Evolutionary conservation across 331 rosid genomes (phyloP).

Genomic region (Malus hybrid): DNA sequence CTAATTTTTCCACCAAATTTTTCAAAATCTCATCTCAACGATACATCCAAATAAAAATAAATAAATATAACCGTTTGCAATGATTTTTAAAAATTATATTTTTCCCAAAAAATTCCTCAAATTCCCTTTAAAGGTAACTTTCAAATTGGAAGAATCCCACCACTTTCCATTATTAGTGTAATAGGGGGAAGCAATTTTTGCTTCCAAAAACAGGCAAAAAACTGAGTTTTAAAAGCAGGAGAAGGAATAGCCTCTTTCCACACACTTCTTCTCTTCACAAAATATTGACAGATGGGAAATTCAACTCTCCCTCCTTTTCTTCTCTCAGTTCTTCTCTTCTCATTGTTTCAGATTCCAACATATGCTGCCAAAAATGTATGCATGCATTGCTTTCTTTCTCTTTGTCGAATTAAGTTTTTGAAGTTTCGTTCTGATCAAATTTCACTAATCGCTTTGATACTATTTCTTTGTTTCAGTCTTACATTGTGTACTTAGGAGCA

Average conservation of each 20-base stretch:
- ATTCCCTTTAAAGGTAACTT: neutral
- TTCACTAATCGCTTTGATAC: neutral
- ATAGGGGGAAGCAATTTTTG: neutral
- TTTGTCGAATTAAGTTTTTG: neutral
- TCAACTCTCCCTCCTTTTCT: slow-evolving; percentile 9
- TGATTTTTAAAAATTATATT: neutral
- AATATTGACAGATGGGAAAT: slow-evolving; percentile 2
- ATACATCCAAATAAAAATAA: neutral
- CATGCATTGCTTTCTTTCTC: neutral
- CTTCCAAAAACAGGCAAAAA: slow-evolving; percentile 1
- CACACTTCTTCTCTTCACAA: neutral
- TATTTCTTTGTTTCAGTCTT: slow-evolving; percentile 26
- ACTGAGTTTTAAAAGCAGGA: slow-evolving; percentile 2
- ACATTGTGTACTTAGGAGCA: slow-evolving; percentile 45
- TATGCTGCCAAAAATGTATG: slow-evolving; percentile 11
- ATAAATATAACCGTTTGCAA: neutral
- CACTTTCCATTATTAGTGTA: neutral
- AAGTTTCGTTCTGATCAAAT: neutral
- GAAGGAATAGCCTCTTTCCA: neutral
- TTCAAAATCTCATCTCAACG: neutral
- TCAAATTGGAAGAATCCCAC: neutral
- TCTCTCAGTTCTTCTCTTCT: slow-evolving; percentile 6
- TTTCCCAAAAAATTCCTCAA: neutral
- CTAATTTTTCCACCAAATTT: neutral
- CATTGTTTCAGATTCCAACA: slow-evolving; percentile 6